These are phyloP conservation scores for Didymosphaeria variabile DNA, from an alignment of 2,329 filamentous ascomycete genomes.

Conservation along the genomic window DNA sequence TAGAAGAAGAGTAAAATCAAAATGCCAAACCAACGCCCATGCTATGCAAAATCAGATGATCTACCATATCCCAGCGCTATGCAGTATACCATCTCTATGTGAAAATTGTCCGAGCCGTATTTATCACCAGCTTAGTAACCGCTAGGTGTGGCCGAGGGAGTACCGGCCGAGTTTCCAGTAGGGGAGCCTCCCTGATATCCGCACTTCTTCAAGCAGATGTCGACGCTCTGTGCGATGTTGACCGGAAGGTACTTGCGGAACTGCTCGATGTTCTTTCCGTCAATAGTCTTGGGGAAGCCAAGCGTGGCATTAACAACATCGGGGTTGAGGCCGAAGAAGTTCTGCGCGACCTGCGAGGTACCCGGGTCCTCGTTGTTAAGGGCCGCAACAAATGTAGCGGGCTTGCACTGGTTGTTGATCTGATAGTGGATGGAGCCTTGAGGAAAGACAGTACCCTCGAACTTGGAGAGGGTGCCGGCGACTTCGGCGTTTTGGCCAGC, in stretches of 20 bases:
- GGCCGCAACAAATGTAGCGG: constrained; percentile 54
- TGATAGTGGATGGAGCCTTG: constrained; percentile 59
- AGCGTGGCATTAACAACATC: constrained; percentile 50
- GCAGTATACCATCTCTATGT: neutral
- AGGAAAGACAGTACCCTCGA: constrained; percentile 59
- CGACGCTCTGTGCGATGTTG: constrained; percentile 62
- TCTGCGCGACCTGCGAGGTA: constrained; percentile 53
- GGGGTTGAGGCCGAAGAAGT: constrained; percentile 52
- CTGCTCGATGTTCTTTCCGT: constrained; percentile 47
- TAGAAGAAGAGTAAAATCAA: neutral
- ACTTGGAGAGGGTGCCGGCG: constrained; percentile 50
- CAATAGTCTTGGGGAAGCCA: constrained; percentile 45
- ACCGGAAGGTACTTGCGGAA: constrained; percentile 53
- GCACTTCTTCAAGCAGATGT: constrained; percentile 63
- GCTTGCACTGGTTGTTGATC: constrained; percentile 58
- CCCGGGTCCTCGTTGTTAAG: constrained; percentile 57
- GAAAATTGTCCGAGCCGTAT: neutral
- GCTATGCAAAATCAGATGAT: constrained; percentile 9
- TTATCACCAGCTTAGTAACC: neutral
- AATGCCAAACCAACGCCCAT: constrained; percentile 7
- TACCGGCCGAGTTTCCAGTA: constrained; percentile 6
- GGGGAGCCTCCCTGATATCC: constrained; percentile 7
- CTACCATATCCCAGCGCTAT: neutral
- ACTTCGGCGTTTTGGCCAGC: constrained; percentile 49
- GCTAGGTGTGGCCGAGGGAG: neutral